phyloP scores from a whole-genome alignment of 495 filamentous ascomycete genomes.

The Lepidopterella palustris region DNA sequence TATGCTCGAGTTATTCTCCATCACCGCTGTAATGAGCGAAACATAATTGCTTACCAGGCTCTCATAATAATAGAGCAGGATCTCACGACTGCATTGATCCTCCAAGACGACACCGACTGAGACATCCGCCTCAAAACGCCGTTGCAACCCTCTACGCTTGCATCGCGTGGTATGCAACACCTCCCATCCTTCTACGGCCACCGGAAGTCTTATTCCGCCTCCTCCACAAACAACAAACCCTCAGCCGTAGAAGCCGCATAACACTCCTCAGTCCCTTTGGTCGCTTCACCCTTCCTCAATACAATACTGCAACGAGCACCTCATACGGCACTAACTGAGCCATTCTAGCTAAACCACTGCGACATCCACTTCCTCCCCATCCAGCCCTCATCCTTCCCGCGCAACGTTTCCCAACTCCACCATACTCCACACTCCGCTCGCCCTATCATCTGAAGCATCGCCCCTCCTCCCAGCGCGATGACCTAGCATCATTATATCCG shows the following conservation, averaged over 20 bases:
- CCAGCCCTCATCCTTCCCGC: slow-evolving; percentile 13
- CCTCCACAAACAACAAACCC: neutral
- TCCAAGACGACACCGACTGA: slow-evolving; percentile 30
- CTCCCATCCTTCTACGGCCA: neutral
- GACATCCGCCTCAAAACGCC: slow-evolving; percentile 20
- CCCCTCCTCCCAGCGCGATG: slow-evolving; percentile 8
- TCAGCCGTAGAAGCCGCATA: slow-evolving; percentile 5
- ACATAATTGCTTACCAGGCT: neutral
- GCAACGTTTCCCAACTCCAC: slow-evolving; percentile 20
- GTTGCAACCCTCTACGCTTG: slow-evolving; percentile 9
- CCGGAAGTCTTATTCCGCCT: neutral
- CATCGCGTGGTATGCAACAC: neutral
- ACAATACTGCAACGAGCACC: neutral
- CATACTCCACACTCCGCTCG: slow-evolving; percentile 29
- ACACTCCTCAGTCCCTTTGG: slow-evolving; percentile 10
- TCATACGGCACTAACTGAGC: slow-evolving; percentile 54
- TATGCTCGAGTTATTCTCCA: neutral
- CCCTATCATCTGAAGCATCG: slow-evolving; percentile 20
- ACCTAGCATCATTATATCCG: slow-evolving; percentile 12
- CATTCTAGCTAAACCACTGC: slow-evolving; percentile 28
- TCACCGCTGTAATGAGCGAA: neutral
- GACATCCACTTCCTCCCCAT: slow-evolving; percentile 24
- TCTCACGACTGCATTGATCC: slow-evolving; percentile 21
- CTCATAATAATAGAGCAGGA: slow-evolving; percentile 12
- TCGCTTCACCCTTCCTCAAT: neutral